These are phyloP conservation scores for Vigna trinervia DNA, from an alignment of 306 rosid species.

Conservation along the genomic window DNA sequence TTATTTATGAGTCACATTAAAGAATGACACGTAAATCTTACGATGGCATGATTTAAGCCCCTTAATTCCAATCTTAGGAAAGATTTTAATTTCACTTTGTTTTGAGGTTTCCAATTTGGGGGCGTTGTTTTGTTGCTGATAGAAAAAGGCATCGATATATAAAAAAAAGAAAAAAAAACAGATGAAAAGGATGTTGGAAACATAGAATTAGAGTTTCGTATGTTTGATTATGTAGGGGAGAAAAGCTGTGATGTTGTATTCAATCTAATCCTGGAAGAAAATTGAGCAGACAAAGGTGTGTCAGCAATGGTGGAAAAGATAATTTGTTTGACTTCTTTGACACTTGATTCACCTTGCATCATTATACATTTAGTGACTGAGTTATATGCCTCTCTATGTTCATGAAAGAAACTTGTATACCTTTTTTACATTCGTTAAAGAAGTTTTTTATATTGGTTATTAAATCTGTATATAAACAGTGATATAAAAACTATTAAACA, in stretches of 20 bases:
- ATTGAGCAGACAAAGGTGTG: conserved; percentile 19
- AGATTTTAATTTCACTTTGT: neutral
- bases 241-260: neutral
- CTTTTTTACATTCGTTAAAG: no score
- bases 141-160: no score
- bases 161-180: no score
- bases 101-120: neutral
- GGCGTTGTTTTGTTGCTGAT: neutral
- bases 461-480: no score
- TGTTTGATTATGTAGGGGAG: neutral
- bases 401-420: no score
- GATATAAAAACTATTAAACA: no score
- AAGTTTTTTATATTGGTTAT: no score
- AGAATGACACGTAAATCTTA: conserved; percentile 11
- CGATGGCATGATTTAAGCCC: conserved; percentile 26
- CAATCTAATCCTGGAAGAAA: neutral
- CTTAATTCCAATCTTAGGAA: conserved; percentile 6
- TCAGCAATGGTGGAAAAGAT: conserved; percentile 16
- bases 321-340: conserved; percentile 36
- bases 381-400: neutral
- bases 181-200: neutral
- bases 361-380: conserved; percentile 11
- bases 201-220: conserved; percentile 1
- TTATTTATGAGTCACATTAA: neutral
- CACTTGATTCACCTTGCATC: neutral